A percentile compares a stretch with the other conserved stretches of the same genome.
phyloP scores from a whole-genome alignment of 345 rosid genomes.

The Heritiera fomes region DNA sequence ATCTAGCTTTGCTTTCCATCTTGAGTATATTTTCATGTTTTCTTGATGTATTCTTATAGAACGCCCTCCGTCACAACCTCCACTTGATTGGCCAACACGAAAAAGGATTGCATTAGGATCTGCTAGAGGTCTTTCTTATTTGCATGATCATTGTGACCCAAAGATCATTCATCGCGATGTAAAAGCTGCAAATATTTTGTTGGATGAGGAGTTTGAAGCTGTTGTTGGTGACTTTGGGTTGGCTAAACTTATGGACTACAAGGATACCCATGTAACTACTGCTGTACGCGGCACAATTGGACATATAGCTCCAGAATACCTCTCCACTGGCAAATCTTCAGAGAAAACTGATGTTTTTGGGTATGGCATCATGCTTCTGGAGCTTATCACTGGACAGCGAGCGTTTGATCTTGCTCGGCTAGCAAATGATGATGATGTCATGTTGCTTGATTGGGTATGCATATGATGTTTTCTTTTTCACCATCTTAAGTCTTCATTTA shows the following conservation, averaged over 20 bases:
- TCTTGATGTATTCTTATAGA: neutral
- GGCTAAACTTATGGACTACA: slow-evolving; percentile 97
- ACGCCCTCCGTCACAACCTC: slow-evolving; percentile 79
- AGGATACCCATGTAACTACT: slow-evolving; percentile 96
- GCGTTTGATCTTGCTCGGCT: slow-evolving; percentile 98
- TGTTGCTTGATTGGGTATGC: slow-evolving; percentile 96
- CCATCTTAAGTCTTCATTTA: neutral
- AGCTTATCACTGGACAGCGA: slow-evolving; percentile 93
- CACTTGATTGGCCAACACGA: slow-evolving; percentile 89
- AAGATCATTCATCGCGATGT: slow-evolving; percentile 98
- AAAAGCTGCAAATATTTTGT: slow-evolving; percentile 92
- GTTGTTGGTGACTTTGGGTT: slow-evolving; percentile 97
- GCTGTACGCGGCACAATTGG: slow-evolving; percentile 98
- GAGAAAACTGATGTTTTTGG: slow-evolving; percentile 98
- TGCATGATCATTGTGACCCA: slow-evolving; percentile 98
- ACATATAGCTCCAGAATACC: slow-evolving; percentile 96
- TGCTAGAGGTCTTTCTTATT: slow-evolving; percentile 91
- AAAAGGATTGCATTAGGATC: slow-evolving; percentile 90
- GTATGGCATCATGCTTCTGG: slow-evolving; percentile 94
- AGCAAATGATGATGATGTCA: slow-evolving; percentile 95
- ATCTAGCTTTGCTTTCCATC: neutral
- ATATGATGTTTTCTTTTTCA: neutral
- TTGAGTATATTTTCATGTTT: neutral
- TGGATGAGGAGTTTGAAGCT: slow-evolving; percentile 97
- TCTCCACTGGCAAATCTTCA: slow-evolving; percentile 92